phyloP scores from a whole-genome alignment of 73 alveolate genomes.

The Tetrahymena elliotti region DNA sequence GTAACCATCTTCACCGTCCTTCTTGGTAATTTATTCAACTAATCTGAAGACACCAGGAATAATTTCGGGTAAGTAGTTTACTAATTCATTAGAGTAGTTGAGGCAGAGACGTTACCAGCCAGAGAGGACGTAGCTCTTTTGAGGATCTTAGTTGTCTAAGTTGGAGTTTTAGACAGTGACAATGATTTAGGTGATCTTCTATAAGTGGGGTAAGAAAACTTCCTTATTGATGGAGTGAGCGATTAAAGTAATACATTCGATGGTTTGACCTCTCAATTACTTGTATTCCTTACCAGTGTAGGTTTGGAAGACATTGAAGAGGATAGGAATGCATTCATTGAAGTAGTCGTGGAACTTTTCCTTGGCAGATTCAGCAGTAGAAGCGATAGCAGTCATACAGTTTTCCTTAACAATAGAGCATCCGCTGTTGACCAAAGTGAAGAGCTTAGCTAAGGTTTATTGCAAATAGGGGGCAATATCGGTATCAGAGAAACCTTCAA shows the following conservation, averaged over 20 bases:
- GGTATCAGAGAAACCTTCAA: constrained; percentile 58
- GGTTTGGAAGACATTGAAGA: constrained; percentile 41
- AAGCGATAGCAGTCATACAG: constrained; percentile 72
- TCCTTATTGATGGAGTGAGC: constrained; percentile 67
- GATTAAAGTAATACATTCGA: constrained; percentile 66
- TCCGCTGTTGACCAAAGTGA: constrained; percentile 16
- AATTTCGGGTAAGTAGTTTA: constrained; percentile 54
- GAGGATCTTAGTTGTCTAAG: constrained; percentile 63
- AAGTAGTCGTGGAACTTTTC: constrained; percentile 56
- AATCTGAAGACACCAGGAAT: constrained; percentile 68
- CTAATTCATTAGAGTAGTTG: constrained; percentile 56
- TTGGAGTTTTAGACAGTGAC: constrained; percentile 53
- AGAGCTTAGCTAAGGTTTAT: constrained; percentile 12
- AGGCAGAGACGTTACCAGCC: constrained; percentile 86
- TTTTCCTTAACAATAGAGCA: constrained; percentile 69
- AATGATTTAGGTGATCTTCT: constrained; percentile 45
- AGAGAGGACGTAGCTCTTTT: constrained; percentile 62
- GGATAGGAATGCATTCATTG: constrained; percentile 44
- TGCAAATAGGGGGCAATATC: constrained; percentile 49
- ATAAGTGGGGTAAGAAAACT: constrained; percentile 59
- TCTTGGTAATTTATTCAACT: constrained; percentile 53
- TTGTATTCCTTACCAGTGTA: constrained; percentile 51
- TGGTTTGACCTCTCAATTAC: constrained; percentile 74
- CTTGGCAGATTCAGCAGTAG: constrained; percentile 74
- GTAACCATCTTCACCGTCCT: constrained; percentile 57